Conservation (phyloP, 192 early-diverging fungal species). For the Dissophora ornata region DNA sequence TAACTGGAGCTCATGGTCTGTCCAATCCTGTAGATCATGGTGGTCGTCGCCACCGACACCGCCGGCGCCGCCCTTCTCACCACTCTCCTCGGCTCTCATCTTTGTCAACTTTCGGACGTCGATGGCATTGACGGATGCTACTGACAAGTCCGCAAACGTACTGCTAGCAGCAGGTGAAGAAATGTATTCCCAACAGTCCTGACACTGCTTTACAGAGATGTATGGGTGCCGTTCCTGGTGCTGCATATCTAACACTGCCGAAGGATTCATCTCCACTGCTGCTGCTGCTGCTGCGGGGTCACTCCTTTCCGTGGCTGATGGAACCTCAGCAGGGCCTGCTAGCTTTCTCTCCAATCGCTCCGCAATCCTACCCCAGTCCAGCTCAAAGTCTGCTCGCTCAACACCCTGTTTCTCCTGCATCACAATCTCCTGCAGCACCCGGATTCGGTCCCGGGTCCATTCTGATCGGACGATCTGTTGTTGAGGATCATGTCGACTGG, state of each 20-base stretch:
- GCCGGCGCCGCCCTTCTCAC: too few species aligned
- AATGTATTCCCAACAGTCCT: slow-evolving; percentile 35
- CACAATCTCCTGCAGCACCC: slow-evolving; percentile 18
- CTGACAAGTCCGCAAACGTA: not conserved
- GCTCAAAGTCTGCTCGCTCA: slow-evolving; percentile 11
- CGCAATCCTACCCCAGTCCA: slow-evolving; percentile 35
- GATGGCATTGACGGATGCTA: too few species aligned
- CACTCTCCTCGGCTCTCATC: too few species aligned
- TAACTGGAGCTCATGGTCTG: slow-evolving; percentile 23
- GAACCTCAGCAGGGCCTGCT: not conserved
- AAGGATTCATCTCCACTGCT: not conserved
- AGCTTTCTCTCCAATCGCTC: not conserved
- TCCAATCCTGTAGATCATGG: slow-evolving; percentile 14
- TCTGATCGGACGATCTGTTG: slow-evolving; percentile 30
- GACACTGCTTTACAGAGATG: slow-evolving; percentile 25
- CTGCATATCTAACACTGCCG: not conserved
- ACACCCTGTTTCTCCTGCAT: slow-evolving; percentile 35
- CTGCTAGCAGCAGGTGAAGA: not conserved
- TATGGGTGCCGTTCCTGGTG: not conserved
- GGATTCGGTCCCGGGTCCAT: slow-evolving; percentile 21
- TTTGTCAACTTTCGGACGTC: too few species aligned
- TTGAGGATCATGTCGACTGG: slow-evolving; percentile 2
- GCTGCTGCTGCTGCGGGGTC: not conserved
- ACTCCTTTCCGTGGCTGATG: too few species aligned
- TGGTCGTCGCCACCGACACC: too few species aligned